These are phyloP conservation scores for Aspergillus steynii DNA, from an alignment of 495 filamentous ascomycete genomes.

Conservation along the genomic window DNA sequence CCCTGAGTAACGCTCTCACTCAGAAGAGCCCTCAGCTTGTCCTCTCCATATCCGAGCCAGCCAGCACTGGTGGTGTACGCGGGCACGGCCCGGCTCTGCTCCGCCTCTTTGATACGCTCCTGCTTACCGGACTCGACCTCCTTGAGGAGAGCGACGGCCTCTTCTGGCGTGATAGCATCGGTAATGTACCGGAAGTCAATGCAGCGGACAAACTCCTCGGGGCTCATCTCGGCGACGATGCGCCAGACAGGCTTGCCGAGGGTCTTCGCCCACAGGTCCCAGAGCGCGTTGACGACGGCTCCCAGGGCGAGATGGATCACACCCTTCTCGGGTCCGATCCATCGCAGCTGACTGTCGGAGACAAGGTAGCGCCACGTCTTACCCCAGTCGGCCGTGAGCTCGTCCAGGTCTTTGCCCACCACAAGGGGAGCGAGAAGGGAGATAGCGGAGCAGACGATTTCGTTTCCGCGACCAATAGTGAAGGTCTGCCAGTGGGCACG, in stretches of 20 bases:
- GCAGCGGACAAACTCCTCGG: conserved; percentile 80
- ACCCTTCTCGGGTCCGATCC: conserved; percentile 95
- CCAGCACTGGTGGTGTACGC: conserved; percentile 91
- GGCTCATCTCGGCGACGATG: conserved; percentile 84
- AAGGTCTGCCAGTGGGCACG: conserved; percentile 66
- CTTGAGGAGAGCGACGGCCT: conserved; percentile 71
- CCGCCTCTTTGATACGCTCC: conserved; percentile 67
- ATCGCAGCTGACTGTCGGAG: conserved; percentile 84
- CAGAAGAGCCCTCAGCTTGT: conserved; percentile 75
- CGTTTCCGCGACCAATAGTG: conserved; percentile 94
- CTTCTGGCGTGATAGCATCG: conserved; percentile 85
- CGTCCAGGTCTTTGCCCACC: conserved; percentile 68
- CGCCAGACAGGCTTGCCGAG: conserved; percentile 87
- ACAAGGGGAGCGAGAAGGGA: conserved; percentile 72
- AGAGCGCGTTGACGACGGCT: conserved; percentile 88
- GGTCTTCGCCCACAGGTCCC: conserved; percentile 93
- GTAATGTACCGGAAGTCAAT: conserved; percentile 95
- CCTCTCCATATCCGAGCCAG: conserved; percentile 91
- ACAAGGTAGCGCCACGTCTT: conserved; percentile 89
- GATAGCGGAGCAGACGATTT: conserved; percentile 88
- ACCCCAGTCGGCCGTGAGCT: conserved; percentile 79
- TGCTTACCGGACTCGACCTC: conserved; percentile 63
- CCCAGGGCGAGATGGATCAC: conserved; percentile 91
- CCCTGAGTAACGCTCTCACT: conserved; percentile 71
- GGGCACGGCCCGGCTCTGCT: conserved; percentile 70